phyloP scores from a whole-genome alignment of 2,329 filamentous ascomycete genomes.

The Achaetomium macrosporum region DNA sequence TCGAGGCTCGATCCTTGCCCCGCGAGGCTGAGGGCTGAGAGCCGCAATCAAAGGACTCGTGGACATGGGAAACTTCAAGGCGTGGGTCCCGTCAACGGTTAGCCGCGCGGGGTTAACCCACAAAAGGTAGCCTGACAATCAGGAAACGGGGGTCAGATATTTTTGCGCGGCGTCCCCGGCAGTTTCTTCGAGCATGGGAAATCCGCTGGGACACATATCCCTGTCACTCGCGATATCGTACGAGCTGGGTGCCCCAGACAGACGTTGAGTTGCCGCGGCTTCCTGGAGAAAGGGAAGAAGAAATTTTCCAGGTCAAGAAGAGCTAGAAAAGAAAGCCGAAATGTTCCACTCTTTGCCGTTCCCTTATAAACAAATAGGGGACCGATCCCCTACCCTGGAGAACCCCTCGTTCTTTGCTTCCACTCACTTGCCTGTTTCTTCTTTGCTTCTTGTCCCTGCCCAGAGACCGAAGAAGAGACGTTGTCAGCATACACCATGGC shows the following conservation, averaged over 20 bases:
- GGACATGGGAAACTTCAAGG: too few relatives aligned
- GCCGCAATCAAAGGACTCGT: too few relatives aligned
- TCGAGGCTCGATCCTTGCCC: too few relatives aligned
- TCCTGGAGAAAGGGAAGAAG: neutral
- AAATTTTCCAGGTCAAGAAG: neutral
- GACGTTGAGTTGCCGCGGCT: neutral
- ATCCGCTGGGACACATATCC: neutral
- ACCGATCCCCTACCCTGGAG: too few relatives aligned
- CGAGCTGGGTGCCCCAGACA: neutral
- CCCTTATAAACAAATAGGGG: neutral
- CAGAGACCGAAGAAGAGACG: neutral
- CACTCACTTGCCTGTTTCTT: neutral
- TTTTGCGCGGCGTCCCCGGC: too few relatives aligned
- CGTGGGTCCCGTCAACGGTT: too few relatives aligned
- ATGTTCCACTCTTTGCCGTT: neutral
- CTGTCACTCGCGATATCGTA: neutral
- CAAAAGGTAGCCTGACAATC: too few relatives aligned
- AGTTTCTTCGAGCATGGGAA: neutral
- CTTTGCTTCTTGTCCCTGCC: neutral
- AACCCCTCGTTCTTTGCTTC: too few relatives aligned
- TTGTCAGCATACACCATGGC: slow-evolving; percentile 23
- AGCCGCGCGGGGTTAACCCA: too few relatives aligned
- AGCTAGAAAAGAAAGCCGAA: neutral
- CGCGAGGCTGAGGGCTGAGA: too few relatives aligned
- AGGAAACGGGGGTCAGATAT: neutral